Evolutionary conservation across 768 basidiomycete species (phyloP).

Genomic region (Suillus cothurnatus): DNA sequence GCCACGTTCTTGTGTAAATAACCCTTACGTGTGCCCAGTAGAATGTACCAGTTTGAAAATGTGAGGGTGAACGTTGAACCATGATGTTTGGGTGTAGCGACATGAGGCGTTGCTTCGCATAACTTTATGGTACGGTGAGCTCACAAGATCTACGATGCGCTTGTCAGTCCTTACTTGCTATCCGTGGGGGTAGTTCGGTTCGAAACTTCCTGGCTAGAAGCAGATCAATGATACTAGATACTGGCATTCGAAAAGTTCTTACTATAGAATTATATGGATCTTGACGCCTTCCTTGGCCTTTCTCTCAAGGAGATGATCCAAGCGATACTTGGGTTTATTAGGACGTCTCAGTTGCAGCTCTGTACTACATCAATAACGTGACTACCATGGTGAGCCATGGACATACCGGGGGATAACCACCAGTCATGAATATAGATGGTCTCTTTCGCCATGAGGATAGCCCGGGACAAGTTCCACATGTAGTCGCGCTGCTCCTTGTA

Average conservation of each 20-base stretch:
- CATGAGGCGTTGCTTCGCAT: constrained; percentile 82
- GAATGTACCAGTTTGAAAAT: constrained; percentile 96
- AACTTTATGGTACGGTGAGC: constrained; percentile 45
- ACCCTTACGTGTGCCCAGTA: constrained; percentile 94
- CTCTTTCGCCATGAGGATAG: constrained; percentile 86
- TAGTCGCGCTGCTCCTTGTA: constrained; percentile 75
- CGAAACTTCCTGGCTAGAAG: constrained; percentile 86
- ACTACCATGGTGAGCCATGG: constrained; percentile 6
- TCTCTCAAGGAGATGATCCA: constrained; percentile 82
- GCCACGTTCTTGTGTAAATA: neutral
- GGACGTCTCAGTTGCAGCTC: constrained; percentile 88
- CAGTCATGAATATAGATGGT: constrained; percentile 96
- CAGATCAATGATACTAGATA: constrained; percentile 7
- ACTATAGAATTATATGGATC: constrained; percentile 95
- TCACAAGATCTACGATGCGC: neutral
- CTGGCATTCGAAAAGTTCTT: constrained; percentile 28
- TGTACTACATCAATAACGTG: constrained; percentile 25
- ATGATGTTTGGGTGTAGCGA: constrained; percentile 89
- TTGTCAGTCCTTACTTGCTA: constrained; percentile 64
- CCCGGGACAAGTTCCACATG: constrained; percentile 95
- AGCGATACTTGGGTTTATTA: constrained; percentile 77
- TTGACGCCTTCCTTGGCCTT: constrained; percentile 97
- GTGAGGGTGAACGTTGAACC: constrained; percentile 96
- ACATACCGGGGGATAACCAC: constrained; percentile 89
- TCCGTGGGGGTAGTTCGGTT: constrained; percentile 93